Conservation (phyloP, 768 basidiomycete species). For the Mycena polygramma region DNA sequence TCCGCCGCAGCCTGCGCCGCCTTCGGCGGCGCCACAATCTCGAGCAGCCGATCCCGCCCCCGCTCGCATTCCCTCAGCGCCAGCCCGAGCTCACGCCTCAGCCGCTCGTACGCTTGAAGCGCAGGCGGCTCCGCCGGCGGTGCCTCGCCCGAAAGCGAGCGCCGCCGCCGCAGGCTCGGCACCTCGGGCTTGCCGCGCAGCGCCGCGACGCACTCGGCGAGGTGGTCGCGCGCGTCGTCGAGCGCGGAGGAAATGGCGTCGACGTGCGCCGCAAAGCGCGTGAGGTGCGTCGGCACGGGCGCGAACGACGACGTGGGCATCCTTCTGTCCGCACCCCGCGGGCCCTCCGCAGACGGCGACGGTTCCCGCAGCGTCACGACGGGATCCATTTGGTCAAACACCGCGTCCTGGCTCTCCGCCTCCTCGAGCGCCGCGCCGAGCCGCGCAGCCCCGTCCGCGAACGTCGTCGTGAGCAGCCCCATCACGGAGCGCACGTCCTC, state of each 20-base stretch:
- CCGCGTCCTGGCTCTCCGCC: conserved; percentile 64
- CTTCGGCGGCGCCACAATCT: conserved; percentile 64
- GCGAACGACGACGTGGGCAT: conserved; percentile 67
- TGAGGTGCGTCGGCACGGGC: conserved; percentile 77
- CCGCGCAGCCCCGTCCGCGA: conserved; percentile 73
- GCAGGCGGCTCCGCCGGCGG: conserved; percentile 58
- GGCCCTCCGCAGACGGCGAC: conserved; percentile 12
- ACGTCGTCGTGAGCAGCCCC: conserved; percentile 73
- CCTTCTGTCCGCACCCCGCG: conserved; percentile 39
- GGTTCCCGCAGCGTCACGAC: conserved; percentile 9
- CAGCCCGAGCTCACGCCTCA: conserved; percentile 81
- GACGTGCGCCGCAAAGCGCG: conserved; percentile 80
- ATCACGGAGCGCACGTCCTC: conserved; percentile 86
- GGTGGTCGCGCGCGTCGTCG: conserved; percentile 76
- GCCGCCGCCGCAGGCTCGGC: conserved; percentile 30
- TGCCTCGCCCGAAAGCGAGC: conserved; percentile 18
- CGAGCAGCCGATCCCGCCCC: conserved; percentile 74
- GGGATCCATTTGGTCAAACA: conserved; percentile 65
- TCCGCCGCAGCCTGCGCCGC: conserved; percentile 46
- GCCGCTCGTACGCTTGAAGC: conserved; percentile 78
- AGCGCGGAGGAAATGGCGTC: conserved; percentile 77
- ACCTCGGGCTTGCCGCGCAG: conserved; percentile 59
- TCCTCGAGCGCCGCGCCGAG: conserved; percentile 75
- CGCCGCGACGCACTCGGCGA: conserved; percentile 72
- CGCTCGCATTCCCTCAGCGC: conserved; percentile 88